Evolutionary conservation across 441 rosid genomes (phyloP).

Genomic region (Pelargonium exstipulatum): DNA sequence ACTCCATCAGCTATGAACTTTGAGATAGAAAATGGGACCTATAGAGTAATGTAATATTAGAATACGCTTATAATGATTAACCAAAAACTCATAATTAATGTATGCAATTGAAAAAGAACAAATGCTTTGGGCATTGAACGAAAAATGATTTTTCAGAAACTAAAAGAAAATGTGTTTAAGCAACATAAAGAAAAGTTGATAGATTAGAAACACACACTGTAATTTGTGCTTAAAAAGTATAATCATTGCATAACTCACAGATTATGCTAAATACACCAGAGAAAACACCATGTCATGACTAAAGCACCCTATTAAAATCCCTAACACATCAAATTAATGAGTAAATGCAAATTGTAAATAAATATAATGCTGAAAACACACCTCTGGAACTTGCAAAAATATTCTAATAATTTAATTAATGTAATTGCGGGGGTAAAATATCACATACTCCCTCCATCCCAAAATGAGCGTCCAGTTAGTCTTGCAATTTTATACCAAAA

Average conservation of each 20-base stretch:
- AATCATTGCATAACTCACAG: not conserved
- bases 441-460: not conserved
- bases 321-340: not conserved
- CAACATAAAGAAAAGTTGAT: not conserved
- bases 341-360: not conserved
- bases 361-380: not conserved
- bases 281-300: not conserved
- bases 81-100: not conserved
- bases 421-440: not conserved
- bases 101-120: conserved; percentile 8
- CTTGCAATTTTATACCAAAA: not conserved
- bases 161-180: not conserved
- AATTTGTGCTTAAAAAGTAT: not conserved
- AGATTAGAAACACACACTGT: not conserved
- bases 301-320: not conserved
- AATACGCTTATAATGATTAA: not conserved
- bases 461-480: too few relatives aligned
- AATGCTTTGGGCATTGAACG: not conserved
- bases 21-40: conserved; percentile 89
- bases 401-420: not conserved
- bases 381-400: not conserved
- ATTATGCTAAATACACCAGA: not conserved
- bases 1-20: conserved; percentile 74
- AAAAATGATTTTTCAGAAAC: not conserved
- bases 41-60: conserved; percentile 24